phyloP scores from a whole-genome alignment of 805 yeast genomes.

The Kodamaea leandrae region DNA sequence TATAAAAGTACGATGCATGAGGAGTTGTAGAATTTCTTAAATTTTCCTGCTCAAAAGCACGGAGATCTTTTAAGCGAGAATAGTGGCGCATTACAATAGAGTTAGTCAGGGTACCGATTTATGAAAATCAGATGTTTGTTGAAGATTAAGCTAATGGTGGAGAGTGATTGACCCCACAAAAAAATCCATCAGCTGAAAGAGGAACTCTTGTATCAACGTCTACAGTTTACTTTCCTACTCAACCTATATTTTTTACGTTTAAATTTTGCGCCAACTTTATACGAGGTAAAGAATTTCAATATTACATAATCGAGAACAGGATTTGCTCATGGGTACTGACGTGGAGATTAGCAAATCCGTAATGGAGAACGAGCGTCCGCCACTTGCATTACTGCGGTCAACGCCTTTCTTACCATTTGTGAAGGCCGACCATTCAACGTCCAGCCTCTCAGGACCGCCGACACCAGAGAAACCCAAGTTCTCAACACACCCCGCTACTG shows the following conservation, averaged over 20 bases:
- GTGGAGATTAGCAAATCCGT: not conserved
- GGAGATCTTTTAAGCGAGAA: too few relatives aligned
- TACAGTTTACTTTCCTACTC: not conserved
- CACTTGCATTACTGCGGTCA: not conserved
- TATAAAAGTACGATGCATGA: not conserved
- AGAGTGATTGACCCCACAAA: too few relatives aligned
- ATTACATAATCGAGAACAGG: not conserved
- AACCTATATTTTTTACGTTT: not conserved
- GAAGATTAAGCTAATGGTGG: too few relatives aligned
- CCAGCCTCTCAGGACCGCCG: slow-evolving; percentile 1
- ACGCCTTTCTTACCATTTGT: not conserved
- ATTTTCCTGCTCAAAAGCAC: too few relatives aligned
- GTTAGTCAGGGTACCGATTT: too few relatives aligned
- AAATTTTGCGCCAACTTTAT: not conserved
- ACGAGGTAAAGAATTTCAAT: too few relatives aligned
- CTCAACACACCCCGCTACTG: not conserved
- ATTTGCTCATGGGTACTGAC: not conserved
- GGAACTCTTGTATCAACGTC: too few relatives aligned
- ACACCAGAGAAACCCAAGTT: not conserved
- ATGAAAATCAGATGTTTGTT: too few relatives aligned
- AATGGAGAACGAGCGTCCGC: not conserved
- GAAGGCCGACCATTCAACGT: not conserved
- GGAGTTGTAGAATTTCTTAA: too few relatives aligned
- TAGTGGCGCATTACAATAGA: too few relatives aligned
- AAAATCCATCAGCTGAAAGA: too few relatives aligned